Conservation (phyloP, 2,329 filamentous ascomycete species). For the Aspergillus piperis region DNA sequence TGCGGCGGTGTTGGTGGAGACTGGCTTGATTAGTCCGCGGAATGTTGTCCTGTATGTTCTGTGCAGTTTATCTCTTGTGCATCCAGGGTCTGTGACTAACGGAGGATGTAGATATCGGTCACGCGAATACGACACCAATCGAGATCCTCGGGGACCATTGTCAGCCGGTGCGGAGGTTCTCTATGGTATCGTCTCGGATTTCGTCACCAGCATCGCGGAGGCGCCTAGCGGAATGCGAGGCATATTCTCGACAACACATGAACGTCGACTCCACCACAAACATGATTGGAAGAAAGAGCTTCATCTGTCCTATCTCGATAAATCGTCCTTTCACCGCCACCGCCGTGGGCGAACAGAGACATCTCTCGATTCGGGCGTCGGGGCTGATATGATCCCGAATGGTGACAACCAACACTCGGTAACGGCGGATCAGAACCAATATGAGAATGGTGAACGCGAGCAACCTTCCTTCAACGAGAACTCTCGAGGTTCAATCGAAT, state of each 20-base stretch:
- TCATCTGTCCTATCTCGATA: background rate
- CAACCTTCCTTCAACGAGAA: background rate
- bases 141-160: conserved; percentile 77
- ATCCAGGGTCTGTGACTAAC: conserved; percentile 18
- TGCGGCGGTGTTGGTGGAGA: conserved; percentile 66
- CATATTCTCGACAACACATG: conserved; percentile 9
- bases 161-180: conserved; percentile 75
- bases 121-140: conserved; percentile 73
- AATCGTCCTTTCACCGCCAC: background rate
- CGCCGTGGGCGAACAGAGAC: background rate
- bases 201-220: conserved; percentile 81
- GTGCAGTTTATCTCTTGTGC: too few relatives aligned
- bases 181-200: conserved; percentile 76
- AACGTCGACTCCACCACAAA: background rate
- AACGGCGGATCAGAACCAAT: background rate
- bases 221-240: conserved; percentile 56
- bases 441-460: background rate
- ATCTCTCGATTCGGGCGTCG: conserved; percentile 3
- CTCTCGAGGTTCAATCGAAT: background rate
- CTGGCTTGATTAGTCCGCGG: conserved; percentile 65
- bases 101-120: conserved; percentile 48
- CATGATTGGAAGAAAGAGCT: conserved; percentile 3
- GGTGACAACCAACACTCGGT: background rate
- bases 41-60: conserved; percentile 69
- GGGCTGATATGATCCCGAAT: background rate